Conservation (phyloP, 805 yeast genomes). For the Candida qinlingensis region DNA sequence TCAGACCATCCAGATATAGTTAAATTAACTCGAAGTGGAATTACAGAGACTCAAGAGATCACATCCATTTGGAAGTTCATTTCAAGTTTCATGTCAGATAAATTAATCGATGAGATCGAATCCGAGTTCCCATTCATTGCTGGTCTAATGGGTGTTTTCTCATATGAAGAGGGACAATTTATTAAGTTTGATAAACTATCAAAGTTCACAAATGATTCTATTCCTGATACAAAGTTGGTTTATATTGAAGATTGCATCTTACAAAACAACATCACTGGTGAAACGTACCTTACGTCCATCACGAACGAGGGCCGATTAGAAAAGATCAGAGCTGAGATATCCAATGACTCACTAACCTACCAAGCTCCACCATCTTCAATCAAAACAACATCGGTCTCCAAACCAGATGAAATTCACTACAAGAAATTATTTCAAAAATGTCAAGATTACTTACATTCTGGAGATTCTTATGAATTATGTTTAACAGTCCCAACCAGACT, state of each 20-base stretch:
- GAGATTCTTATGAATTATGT: conserved; percentile 93
- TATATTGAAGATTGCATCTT: conserved; percentile 62
- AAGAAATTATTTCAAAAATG: conserved; percentile 51
- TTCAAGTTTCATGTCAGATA: conserved; percentile 40
- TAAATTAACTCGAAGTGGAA: not conserved
- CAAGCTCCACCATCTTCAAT: not conserved
- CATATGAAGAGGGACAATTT: conserved; percentile 81
- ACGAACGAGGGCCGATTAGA: conserved; percentile 4
- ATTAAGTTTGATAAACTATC: conserved; percentile 26
- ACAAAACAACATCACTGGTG: conserved; percentile 40
- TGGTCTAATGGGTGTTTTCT: conserved; percentile 82
- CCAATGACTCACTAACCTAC: not conserved
- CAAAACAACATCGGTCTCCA: conserved; percentile 27
- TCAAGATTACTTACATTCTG: conserved; percentile 62
- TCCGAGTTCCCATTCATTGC: conserved; percentile 72
- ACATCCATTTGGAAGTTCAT: conserved; percentile 49
- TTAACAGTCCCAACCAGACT: conserved; percentile 72
- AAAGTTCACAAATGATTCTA: conserved; percentile 33
- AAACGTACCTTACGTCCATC: conserved; percentile 50
- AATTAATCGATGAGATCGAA: conserved; percentile 15
- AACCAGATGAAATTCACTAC: conserved; percentile 54
- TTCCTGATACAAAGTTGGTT: conserved; percentile 74
- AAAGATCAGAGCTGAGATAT: conserved; percentile 20
- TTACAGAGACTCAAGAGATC: not conserved
- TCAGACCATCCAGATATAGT: conserved; percentile 31